A percentile compares a stretch with the other conserved stretches of the same genome.
Conservation (phyloP, 805 yeast genomes). For the Sporopachydermia lactativora region DNA sequence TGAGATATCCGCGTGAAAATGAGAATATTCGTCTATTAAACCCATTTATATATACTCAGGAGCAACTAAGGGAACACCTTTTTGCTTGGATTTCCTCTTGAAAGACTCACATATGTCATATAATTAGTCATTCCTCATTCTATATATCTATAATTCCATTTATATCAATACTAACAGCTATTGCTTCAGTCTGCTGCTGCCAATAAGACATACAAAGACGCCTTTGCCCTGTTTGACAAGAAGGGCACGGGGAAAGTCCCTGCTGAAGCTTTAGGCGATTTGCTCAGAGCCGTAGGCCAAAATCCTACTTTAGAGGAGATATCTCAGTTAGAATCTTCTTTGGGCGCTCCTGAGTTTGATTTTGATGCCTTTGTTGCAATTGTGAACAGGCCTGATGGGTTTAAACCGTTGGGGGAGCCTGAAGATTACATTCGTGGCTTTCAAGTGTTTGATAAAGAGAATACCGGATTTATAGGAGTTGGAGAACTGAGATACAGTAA, state of each 20-base stretch:
- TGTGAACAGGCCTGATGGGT: constrained; percentile 77
- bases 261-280: constrained; percentile 73
- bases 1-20: too few relatives aligned
- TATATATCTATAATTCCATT: too few relatives aligned
- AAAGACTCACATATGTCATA: too few relatives aligned
- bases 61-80: too few relatives aligned
- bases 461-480: constrained; percentile 90
- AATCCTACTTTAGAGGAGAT: constrained; percentile 93
- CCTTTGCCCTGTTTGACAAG: constrained; percentile 92
- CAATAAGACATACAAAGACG: constrained; percentile 58
- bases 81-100: too few relatives aligned
- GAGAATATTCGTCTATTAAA: too few relatives aligned
- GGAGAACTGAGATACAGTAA: constrained; percentile 82
- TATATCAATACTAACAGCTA: too few relatives aligned
- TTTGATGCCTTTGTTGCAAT: constrained; percentile 65
- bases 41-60: too few relatives aligned
- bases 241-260: constrained; percentile 91
- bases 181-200: constrained; percentile 9
- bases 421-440: constrained; percentile 90
- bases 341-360: constrained; percentile 36
- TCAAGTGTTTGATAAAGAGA: constrained; percentile 95
- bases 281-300: constrained; percentile 94
- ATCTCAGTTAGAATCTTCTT: constrained; percentile 34
- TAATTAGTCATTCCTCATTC: too few relatives aligned
- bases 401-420: constrained; percentile 77